These are phyloP conservation scores for Ophiostoma himal-ulmi DNA, from an alignment of 2,329 filamentous ascomycete species.

Conservation along the genomic window DNA sequence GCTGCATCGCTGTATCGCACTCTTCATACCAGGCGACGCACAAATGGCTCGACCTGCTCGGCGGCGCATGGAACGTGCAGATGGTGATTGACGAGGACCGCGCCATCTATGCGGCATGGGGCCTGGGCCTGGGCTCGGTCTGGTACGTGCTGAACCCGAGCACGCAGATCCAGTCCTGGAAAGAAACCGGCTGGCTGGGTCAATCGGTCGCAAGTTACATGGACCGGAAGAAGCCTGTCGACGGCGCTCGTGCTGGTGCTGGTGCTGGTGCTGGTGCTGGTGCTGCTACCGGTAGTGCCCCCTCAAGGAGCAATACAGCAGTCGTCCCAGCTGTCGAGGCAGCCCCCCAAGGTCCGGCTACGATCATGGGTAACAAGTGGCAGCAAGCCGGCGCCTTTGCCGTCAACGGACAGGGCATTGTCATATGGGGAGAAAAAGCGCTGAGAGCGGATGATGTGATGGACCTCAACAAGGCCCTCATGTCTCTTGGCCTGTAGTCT, in stretches of 20 bases:
- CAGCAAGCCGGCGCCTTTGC: slow-evolving; percentile 50
- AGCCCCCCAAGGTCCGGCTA: slow-evolving; percentile 36
- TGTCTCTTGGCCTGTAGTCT: slow-evolving; percentile 32
- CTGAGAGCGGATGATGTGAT: slow-evolving; percentile 45
- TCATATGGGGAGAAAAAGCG: slow-evolving; percentile 48
- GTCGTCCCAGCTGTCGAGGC: slow-evolving; percentile 30
- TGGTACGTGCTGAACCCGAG: slow-evolving; percentile 51
- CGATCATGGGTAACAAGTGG: slow-evolving; percentile 51
- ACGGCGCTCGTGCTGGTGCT: slow-evolving; percentile 38
- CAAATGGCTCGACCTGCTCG: slow-evolving; percentile 53
- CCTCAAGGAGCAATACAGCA: not conserved
- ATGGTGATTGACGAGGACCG: slow-evolving; percentile 52
- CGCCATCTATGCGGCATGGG: slow-evolving; percentile 54
- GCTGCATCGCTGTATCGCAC: slow-evolving; percentile 56
- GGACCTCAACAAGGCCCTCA: slow-evolving; percentile 46
- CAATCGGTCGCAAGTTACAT: slow-evolving; percentile 45
- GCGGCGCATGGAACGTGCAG: slow-evolving; percentile 52
- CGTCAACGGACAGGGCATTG: slow-evolving; percentile 44
- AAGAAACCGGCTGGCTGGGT: slow-evolving; percentile 51
- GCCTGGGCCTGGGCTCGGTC: slow-evolving; percentile 45
- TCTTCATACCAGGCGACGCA: slow-evolving; percentile 50
- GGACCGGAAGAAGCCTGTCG: slow-evolving; percentile 30
- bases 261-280: slow-evolving; percentile 29
- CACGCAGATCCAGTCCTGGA: slow-evolving; percentile 48
- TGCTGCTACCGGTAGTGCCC: slow-evolving; percentile 33